Conservation (phyloP, 768 basidiomycete genomes). For the Mycena leptocephala region DNA sequence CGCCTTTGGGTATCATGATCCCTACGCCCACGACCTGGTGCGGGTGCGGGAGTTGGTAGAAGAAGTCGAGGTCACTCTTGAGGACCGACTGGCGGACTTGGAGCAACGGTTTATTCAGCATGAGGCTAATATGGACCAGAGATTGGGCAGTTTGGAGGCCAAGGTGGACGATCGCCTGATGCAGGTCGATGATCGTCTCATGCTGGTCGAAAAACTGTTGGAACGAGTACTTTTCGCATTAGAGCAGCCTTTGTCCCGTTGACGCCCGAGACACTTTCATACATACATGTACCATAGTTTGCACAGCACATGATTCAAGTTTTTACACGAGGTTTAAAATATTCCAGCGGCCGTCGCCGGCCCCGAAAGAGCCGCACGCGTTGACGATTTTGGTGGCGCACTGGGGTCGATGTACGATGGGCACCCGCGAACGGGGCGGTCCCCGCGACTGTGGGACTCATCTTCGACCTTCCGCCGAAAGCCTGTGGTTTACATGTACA, state of each 20-base stretch:
- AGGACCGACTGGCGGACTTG: slow-evolving; percentile 34
- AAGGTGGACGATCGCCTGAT: slow-evolving; percentile 20
- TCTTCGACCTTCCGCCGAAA: too few species aligned
- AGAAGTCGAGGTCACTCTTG: slow-evolving; percentile 38
- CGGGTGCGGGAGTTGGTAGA: slow-evolving; percentile 29
- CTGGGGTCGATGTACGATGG: too few species aligned
- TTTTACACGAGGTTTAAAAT: too few species aligned
- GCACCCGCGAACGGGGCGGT: too few species aligned
- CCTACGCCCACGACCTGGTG: slow-evolving; percentile 36
- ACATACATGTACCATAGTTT: neutral
- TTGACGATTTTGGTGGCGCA: too few species aligned
- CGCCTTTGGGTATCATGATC: slow-evolving; percentile 32
- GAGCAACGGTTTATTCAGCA: slow-evolving; percentile 35
- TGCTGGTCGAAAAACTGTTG: slow-evolving; percentile 32
- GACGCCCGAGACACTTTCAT: neutral
- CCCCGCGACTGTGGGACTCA: too few species aligned
- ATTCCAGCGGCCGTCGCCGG: too few species aligned
- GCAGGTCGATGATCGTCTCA: slow-evolving; percentile 33
- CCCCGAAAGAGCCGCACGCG: too few species aligned
- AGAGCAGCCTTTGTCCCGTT: neutral
- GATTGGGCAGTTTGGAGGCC: slow-evolving; percentile 24
- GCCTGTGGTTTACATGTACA: too few species aligned
- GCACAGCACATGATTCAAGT: neutral
- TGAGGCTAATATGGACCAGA: slow-evolving; percentile 33
- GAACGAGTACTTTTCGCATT: slow-evolving; percentile 27